A percentile compares a stretch with the other conserved stretches of the same genome.
Evolutionary conservation across 1,284 basidiomycete species (phyloP).

Genomic region (Trichosporon faecale): DNA sequence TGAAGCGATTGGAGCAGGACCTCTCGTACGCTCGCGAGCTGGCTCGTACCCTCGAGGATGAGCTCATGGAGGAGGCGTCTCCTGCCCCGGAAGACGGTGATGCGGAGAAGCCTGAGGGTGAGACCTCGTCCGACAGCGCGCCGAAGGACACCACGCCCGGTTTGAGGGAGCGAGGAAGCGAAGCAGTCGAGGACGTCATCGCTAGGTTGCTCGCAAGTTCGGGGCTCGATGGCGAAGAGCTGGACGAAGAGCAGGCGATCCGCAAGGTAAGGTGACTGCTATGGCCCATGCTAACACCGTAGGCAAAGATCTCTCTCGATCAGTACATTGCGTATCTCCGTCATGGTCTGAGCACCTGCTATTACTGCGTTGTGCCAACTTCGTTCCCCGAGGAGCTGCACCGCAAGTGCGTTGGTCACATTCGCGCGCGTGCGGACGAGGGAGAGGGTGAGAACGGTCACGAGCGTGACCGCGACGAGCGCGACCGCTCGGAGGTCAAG

Average conservation of each 20-base stretch:
- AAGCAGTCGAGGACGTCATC: conserved; percentile 43
- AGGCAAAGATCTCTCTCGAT: conserved; percentile 45
- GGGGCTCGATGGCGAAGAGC: conserved; percentile 32
- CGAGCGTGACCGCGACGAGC: conserved; percentile 12
- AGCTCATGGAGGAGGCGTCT: conserved; percentile 49
- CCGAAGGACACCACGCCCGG: conserved; percentile 24
- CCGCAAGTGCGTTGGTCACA: conserved; percentile 86
- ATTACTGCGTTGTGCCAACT: conserved; percentile 87
- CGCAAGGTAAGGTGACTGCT: conserved; percentile 31
- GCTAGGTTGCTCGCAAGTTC: conserved; percentile 33
- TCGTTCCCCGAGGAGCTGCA: conserved; percentile 91
- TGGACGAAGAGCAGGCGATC: conserved; percentile 33
- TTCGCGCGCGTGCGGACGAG: conserved; percentile 58
- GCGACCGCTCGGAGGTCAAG: conserved; percentile 51
- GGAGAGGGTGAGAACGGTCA: conserved; percentile 46
- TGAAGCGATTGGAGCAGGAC: conserved; percentile 74
- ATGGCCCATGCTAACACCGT: neutral
- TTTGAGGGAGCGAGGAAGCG: conserved; percentile 41
- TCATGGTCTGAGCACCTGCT: conserved; percentile 58
- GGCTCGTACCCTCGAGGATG: conserved; percentile 67
- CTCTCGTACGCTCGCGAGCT: conserved; percentile 68
- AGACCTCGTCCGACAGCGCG: neutral
- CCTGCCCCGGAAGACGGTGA: conserved; percentile 26
- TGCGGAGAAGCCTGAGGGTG: conserved; percentile 13
- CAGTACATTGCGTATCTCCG: conserved; percentile 45